These are phyloP conservation scores for Gloeophyllum trabeum DNA, from an alignment of 768 basidiomycete species.

Conservation along the genomic window DNA sequence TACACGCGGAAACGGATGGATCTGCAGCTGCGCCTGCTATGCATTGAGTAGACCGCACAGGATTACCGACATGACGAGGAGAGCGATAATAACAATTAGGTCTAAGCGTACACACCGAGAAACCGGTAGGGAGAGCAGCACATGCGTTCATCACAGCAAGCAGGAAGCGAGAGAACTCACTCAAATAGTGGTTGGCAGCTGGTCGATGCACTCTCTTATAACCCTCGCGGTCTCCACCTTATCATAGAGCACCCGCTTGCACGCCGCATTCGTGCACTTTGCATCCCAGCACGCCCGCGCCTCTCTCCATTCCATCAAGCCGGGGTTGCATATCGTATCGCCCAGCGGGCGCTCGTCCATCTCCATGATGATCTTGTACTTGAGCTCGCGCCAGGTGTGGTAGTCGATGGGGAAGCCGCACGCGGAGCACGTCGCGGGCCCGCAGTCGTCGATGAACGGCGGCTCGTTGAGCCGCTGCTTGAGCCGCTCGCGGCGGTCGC, in stretches of 20 bases:
- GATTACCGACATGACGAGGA: too few species aligned
- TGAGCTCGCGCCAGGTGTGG: conserved; percentile 55
- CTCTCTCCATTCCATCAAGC: conserved; percentile 43
- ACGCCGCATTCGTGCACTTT: conserved; percentile 32
- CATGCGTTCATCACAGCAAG: too few species aligned
- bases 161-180: too few species aligned
- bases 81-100: too few species aligned
- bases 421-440: conserved; percentile 39
- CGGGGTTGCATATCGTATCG: conserved; percentile 39
- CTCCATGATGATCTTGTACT: conserved; percentile 42
- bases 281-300: conserved; percentile 54
- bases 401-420: conserved; percentile 41
- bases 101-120: too few species aligned
- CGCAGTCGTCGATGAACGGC: conserved; percentile 42
- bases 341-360: conserved; percentile 49
- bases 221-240: conserved; percentile 40
- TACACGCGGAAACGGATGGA: too few species aligned
- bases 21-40: too few species aligned
- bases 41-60: too few species aligned
- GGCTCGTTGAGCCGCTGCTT: conserved; percentile 38
- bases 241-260: conserved; percentile 43
- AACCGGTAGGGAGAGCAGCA: too few species aligned
- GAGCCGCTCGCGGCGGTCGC: conserved; percentile 36
- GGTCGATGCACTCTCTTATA: conserved; percentile 41
- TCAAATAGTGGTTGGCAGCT: conserved; percentile 29